Evolutionary conservation across 179 eudicot species (phyloP), one percentile per base, ranked within the genome.

Genomic region (Amaranthus tricolor): DNA sequence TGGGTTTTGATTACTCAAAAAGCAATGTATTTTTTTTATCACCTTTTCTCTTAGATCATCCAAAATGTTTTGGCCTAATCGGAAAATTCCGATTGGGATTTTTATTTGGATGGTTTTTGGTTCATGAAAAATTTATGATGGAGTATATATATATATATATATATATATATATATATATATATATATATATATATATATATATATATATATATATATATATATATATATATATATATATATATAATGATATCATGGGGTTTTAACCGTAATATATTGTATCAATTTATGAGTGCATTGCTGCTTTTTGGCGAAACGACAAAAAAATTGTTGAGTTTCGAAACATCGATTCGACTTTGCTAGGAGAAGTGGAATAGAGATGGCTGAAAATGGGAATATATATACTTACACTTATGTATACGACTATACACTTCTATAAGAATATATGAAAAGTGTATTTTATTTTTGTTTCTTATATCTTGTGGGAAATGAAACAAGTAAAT

Each of bases 21-120:
- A 74, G 24, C 60, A 58, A 60, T 70, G 78, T 68, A 57, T 53
- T 78, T 74, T 78, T 81, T 81, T 81, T 74, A 11, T 69, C 19
- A 54, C 63, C 55, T 66, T 31, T 31, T 31, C 40, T 31, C 40
- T 31, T 31, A 31, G 47, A 54, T 55, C 78, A 62, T 55, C 64
- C 66, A 45, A 48, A 2, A 12, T 57, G 75, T 70, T 79, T 79
- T 65, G 49, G 76, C 76, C 76, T 57, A 51, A 64, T 71, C 64
- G 79, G 64, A 45, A 71, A 80, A 66, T 70, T 67, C 47, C 20
- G 44, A 74, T 69, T 65, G 81, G 84, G 69, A 64, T 77, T 65
- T 58, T 79, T 63, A 7, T 69, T 69, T 69, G 72, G 72, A 31
- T 31, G 72, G 40, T 31, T 31, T 31, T 8, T 62, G 51, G 44